Conservation (phyloP, 1,284 basidiomycete species). For the Mycosarcoma mackinlayi region DNA sequence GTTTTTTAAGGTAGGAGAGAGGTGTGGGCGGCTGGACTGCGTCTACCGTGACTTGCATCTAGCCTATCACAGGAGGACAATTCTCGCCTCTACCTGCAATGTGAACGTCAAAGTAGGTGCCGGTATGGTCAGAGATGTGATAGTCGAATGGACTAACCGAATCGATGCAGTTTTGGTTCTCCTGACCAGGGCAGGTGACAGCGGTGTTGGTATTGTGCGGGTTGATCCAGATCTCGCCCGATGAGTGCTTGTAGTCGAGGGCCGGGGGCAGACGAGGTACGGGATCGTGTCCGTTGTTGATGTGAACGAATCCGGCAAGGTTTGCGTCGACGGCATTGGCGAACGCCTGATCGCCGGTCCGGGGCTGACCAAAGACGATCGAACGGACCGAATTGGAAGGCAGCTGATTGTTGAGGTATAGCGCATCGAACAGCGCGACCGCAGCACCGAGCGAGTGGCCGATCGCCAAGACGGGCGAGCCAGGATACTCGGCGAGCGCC, state of each 20-base stretch:
- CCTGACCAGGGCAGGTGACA: slow-evolving; percentile 59
- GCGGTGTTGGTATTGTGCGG: slow-evolving; percentile 47
- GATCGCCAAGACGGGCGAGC: slow-evolving; percentile 39
- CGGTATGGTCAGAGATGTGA: slow-evolving; percentile 52
- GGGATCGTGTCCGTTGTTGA: slow-evolving; percentile 53
- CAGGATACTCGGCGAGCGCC: slow-evolving; percentile 38
- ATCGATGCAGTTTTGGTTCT: slow-evolving; percentile 59
- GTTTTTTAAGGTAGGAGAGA: too few relatives aligned
- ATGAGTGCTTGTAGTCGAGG: slow-evolving; percentile 50
- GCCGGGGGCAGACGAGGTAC: slow-evolving; percentile 51
- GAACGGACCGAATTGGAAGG: slow-evolving; percentile 28
- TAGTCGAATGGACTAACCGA: slow-evolving; percentile 36
- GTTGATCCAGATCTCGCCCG: slow-evolving; percentile 59
- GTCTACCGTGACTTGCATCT: not conserved
- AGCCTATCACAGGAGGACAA: slow-evolving; percentile 45
- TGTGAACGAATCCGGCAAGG: slow-evolving; percentile 50
- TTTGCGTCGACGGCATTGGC: slow-evolving; percentile 51
- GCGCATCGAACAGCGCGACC: slow-evolving; percentile 50
- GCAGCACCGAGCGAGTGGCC: slow-evolving; percentile 63
- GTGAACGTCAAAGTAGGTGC: slow-evolving; percentile 60
- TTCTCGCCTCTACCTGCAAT: slow-evolving; percentile 50
- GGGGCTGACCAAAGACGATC: slow-evolving; percentile 56
- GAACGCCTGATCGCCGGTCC: slow-evolving; percentile 53
- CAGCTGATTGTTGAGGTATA: slow-evolving; percentile 48
- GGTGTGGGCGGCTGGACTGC: too few relatives aligned